Evolutionary conservation across 495 filamentous ascomycete species (phyloP).

Genomic region (Penicillium antarcticum): DNA sequence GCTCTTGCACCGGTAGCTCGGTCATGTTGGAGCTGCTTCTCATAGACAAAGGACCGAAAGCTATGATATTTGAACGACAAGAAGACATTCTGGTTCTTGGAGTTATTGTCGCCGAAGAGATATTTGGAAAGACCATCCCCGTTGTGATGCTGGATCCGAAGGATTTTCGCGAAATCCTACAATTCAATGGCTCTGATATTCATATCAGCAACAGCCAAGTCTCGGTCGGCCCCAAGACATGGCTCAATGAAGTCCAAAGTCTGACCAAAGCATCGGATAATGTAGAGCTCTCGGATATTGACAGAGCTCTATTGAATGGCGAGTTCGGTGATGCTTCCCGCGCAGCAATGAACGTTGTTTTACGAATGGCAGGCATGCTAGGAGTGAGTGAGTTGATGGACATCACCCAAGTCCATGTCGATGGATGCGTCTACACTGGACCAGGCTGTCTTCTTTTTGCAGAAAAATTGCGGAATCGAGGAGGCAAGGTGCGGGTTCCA

Average conservation of each 20-base stretch:
- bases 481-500: constrained; percentile 21
- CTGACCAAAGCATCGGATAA: not conserved
- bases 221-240: too few species aligned
- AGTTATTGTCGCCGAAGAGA: constrained; percentile 23
- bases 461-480: constrained; percentile 14
- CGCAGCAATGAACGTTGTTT: constrained; percentile 23
- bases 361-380: constrained; percentile 18
- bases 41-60: constrained; percentile 14
- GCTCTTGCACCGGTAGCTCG: constrained; percentile 29
- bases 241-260: not conserved
- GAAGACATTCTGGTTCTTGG: constrained; percentile 31
- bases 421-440: constrained; percentile 34
- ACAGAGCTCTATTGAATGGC: constrained; percentile 20
- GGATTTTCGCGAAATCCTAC: constrained; percentile 7
- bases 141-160: constrained; percentile 15
- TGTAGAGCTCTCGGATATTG: constrained; percentile 3
- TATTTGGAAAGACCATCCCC: constrained; percentile 26
- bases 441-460: constrained; percentile 24
- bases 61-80: constrained; percentile 21
- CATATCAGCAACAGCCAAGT: not conserved
- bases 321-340: constrained; percentile 18
- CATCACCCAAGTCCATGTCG: constrained; percentile 28
- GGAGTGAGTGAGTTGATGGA: constrained; percentile 18
- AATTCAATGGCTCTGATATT: constrained; percentile 5
- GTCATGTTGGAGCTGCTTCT: constrained; percentile 32